Evolutionary conservation across 805 yeast genomes (phyloP).

Genomic region (Yamadazyma phyllophila): DNA sequence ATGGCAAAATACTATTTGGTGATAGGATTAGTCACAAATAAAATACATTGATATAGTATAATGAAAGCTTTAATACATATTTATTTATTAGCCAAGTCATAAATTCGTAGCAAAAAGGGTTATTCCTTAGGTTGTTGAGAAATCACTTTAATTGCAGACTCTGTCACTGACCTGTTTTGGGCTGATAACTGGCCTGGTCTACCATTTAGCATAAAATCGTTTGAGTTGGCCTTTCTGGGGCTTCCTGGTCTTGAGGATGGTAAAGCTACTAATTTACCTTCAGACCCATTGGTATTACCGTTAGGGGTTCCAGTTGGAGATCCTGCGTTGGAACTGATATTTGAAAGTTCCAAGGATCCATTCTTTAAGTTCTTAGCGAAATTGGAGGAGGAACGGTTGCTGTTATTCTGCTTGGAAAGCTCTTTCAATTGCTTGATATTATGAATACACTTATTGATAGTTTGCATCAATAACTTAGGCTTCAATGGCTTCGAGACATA

Average conservation of each 20-base stretch:
- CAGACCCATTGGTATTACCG: conserved; percentile 2
- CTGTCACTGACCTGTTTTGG: conserved; percentile 34
- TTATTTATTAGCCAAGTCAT: conserved; percentile 6
- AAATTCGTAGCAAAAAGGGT: conserved; percentile 1
- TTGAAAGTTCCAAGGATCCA: conserved; percentile 24
- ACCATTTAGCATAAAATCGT: conserved; percentile 14
- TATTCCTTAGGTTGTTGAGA: not conserved
- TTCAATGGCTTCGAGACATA: conserved; percentile 85
- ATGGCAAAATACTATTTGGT: conserved; percentile 66
- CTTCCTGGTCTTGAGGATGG: conserved; percentile 16
- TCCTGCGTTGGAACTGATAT: conserved; percentile 6
- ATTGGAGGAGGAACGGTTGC: conserved; percentile 43
- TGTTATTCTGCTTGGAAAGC: conserved; percentile 46
- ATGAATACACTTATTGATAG: conserved; percentile 80
- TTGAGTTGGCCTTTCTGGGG: conserved; percentile 30
- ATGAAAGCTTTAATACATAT: conserved; percentile 5
- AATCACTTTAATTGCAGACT: conserved; percentile 21
- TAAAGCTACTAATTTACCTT: conserved; percentile 7
- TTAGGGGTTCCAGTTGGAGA: conserved; percentile 12
- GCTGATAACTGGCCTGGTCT: conserved; percentile 32
- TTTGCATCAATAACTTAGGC: conserved; percentile 78
- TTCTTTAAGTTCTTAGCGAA: conserved; percentile 46
- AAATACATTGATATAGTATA: not conserved
- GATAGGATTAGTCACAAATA: not conserved
- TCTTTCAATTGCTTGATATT: conserved; percentile 62